A percentile compares a stretch with the other conserved stretches of the same genome.
Evolutionary conservation across 2,329 filamentous ascomycete genomes (phyloP).

Genomic region (Penicillium sp.): DNA sequence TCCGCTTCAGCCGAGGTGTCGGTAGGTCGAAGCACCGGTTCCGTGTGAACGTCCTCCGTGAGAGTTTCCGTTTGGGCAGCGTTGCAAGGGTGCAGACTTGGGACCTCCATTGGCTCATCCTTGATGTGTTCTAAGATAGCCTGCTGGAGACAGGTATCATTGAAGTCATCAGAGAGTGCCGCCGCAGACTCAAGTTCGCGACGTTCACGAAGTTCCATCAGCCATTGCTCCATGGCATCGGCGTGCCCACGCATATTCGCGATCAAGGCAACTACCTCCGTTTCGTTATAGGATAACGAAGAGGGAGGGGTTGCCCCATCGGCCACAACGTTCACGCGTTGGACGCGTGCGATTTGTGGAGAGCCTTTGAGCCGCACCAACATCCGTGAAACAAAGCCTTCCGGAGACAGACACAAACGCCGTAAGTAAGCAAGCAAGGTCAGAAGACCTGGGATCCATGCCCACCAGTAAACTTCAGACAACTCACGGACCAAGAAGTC

Average conservation of each 20-base stretch:
- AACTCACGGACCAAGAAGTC: not conserved
- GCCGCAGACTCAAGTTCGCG: not conserved
- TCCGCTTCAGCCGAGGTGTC: not conserved
- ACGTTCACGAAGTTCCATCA: not conserved
- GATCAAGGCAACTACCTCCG: constrained; percentile 1
- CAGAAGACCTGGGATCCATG: not conserved
- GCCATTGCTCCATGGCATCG: not conserved
- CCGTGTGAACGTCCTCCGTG: not conserved
- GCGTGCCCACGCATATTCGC: not conserved
- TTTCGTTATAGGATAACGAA: not conserved
- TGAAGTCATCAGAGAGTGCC: not conserved
- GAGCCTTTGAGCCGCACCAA: not conserved
- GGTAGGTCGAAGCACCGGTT: not conserved
- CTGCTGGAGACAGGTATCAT: constrained; percentile 3
- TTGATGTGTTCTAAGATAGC: not conserved
- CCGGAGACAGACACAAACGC: not conserved
- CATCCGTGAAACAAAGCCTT: not conserved
- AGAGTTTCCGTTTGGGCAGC: not conserved
- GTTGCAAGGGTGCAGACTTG: not conserved
- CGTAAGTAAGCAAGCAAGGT: constrained; percentile 1
- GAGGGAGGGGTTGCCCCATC: not conserved
- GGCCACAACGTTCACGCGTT: not conserved
- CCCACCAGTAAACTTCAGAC: not conserved
- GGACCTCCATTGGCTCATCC: not conserved
- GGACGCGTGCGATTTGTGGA: constrained; percentile 4